These are phyloP conservation scores for Gracilaria gracilis DNA, from an alignment of 23 red algal species.

Conservation along the genomic window DNA sequence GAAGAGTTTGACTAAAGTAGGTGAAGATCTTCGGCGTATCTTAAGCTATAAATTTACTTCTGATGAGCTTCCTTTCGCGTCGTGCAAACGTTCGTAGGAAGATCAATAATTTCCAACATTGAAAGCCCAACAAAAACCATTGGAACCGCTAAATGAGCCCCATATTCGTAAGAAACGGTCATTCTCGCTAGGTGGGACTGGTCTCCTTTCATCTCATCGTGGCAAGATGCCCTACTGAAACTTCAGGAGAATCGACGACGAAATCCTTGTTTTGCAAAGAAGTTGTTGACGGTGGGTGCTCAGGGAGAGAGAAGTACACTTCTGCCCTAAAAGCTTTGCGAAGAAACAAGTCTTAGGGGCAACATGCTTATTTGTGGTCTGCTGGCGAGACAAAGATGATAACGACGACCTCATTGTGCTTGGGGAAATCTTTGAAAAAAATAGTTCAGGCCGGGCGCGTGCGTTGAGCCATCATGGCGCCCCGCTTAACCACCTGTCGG, in stretches of 20 bases:
- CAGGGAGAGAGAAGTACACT: neutral
- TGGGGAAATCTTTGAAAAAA: no score
- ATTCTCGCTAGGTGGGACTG: neutral
- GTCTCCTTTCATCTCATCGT: conserved; percentile 2
- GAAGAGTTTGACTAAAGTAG: neutral
- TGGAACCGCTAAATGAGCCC: neutral
- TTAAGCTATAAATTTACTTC: neutral
- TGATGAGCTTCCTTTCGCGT: conserved; percentile 2
- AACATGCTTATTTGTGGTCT: neutral
- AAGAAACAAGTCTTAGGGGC: neutral
- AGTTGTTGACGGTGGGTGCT: neutral
- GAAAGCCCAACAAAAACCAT: neutral
- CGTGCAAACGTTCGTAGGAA: conserved; percentile 6
- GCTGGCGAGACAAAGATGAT: no score
- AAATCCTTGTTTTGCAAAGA: neutral
- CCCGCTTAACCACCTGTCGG: no score
- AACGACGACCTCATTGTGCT: no score
- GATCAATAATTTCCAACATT: neutral
- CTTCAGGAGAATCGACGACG: neutral
- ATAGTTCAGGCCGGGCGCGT: no score
- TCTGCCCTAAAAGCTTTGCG: neutral
- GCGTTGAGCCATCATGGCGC: no score
- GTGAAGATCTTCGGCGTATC: neutral
- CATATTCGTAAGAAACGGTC: neutral
- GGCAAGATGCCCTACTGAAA: neutral